Evolutionary conservation across 306 rosid species (phyloP), one percentile per base, ranked within the genome.

Genomic region (Mimosa bimucronata): DNA sequence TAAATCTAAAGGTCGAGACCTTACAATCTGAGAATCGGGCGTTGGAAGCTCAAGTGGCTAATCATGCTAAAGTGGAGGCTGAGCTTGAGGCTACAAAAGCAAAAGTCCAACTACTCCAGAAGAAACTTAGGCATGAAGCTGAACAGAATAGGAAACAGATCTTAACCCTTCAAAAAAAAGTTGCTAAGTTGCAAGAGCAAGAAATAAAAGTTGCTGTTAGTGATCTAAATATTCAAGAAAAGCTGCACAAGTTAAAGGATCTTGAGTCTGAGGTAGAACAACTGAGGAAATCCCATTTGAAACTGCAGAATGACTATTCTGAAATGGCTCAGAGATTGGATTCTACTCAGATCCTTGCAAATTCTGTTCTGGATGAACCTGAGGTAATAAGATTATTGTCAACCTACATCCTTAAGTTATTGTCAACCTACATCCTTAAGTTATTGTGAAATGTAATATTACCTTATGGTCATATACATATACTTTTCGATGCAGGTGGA

Each of bases 301-400:
- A 80, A 81, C 84, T 95, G 77, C 92, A 86, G 73, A 75, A 57
- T 9, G 94, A 95, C 5, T 90, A 86, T 80, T 83, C 90, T 48
- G 97, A 93, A 19, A 79, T 95, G 84, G 78, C 88, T 85, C 60
- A 34, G 70, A 93, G 88, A 79, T 87, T 95, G 87, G 98, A 93
- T 46, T 87, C 97, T 66, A 85, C 93, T 45, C 97, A 95, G 75
- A 75, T 91, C 78, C 94, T 92, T 73, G 97, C 97, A 50, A 90
- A 89, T 87, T 81, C 92, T 82, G 77, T 91, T 86, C 73, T 91
- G 57, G 97, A 91, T 87, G 86, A 86, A 41, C 82, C 89, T 0
- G 91, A 88, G 89, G 98, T 91, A 88, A 58, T 66, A 58, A 29
- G n/a, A 72, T 79, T 41, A 26, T 66, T 19, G 72, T 64, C 53